Evolutionary conservation across 1,284 basidiomycete genomes (phyloP).

Genomic region (Stereum hirsutum): DNA sequence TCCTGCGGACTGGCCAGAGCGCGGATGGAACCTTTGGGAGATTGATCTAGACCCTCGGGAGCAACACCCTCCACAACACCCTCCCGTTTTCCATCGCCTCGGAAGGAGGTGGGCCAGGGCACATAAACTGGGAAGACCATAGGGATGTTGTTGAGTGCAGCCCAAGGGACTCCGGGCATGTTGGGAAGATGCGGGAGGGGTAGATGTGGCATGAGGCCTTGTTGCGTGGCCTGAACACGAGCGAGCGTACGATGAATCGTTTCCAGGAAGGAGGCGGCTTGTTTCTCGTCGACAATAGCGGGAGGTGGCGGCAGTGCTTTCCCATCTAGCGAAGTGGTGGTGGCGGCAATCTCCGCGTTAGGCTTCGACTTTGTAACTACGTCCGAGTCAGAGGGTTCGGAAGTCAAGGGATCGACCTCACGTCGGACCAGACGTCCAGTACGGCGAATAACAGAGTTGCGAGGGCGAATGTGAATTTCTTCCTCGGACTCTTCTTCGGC

Average conservation of each 20-base stretch:
- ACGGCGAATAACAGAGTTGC: constrained; percentile 9
- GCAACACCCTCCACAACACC: constrained; percentile 23
- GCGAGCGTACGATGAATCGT: constrained; percentile 69
- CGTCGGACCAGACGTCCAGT: constrained; percentile 11
- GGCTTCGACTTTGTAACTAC: constrained; percentile 14
- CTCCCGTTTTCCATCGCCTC: constrained; percentile 35
- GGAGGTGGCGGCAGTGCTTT: constrained; percentile 8
- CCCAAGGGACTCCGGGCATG: constrained; percentile 49
- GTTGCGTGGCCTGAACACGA: constrained; percentile 53
- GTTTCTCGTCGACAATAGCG: constrained; percentile 45
- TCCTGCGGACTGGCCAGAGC: constrained; percentile 41
- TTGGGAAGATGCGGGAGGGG: constrained; percentile 36
- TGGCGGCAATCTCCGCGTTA: not conserved
- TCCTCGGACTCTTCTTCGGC: constrained; percentile 56
- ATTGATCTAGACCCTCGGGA: constrained; percentile 15
- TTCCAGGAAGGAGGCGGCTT: constrained; percentile 58
- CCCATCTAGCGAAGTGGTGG: not conserved
- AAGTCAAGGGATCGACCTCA: constrained; percentile 9
- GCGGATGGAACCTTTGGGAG: constrained; percentile 29
- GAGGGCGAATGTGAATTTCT: constrained; percentile 13
- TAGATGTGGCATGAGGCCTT: constrained; percentile 43
- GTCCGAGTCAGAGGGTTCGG: constrained; percentile 15
- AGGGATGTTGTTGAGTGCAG: constrained; percentile 58
- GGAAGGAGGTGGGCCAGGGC: constrained; percentile 58
- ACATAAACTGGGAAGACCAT: constrained; percentile 75